Percentiles rank a stretch among this genome's conserved stretches.
These are phyloP conservation scores for Corymbia calophylla DNA, from an alignment of 441 rosid genomes.

Conservation along the genomic window DNA sequence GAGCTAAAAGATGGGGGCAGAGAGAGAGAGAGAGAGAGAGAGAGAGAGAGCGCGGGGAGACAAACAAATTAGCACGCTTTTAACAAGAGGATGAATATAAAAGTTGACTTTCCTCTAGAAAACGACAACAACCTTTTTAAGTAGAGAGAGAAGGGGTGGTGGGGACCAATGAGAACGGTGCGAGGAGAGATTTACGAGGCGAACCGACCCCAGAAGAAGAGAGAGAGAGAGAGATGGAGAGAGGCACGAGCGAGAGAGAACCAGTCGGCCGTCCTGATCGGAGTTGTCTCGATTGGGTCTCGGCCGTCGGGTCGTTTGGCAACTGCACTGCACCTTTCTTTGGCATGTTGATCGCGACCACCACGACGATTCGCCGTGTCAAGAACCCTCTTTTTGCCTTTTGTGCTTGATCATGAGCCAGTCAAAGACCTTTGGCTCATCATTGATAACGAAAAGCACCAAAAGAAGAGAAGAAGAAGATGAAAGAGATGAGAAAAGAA, in stretches of 20 bases:
- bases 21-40: not conserved
- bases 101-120: not conserved
- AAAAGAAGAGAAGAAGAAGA: not conserved
- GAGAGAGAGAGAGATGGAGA: not conserved
- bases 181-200: not conserved
- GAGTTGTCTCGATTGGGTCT: not conserved
- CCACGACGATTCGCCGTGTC: not conserved
- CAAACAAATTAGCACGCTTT: not conserved
- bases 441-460: not conserved
- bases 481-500: not conserved
- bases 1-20: not conserved
- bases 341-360: not conserved
- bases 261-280: not conserved
- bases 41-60: not conserved
- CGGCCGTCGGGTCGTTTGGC: not conserved
- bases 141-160: not conserved
- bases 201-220: not conserved
- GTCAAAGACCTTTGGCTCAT: not conserved
- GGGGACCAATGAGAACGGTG: not conserved
- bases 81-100: not conserved
- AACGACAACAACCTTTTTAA: not conserved
- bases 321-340: not conserved
- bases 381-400: no score
- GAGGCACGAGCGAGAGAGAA: not conserved
- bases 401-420: not conserved